A percentile compares a stretch with the other conserved stretches of the same genome.
Conservation (phyloP, 257 asterid species). For the Petunia secreta region DNA sequence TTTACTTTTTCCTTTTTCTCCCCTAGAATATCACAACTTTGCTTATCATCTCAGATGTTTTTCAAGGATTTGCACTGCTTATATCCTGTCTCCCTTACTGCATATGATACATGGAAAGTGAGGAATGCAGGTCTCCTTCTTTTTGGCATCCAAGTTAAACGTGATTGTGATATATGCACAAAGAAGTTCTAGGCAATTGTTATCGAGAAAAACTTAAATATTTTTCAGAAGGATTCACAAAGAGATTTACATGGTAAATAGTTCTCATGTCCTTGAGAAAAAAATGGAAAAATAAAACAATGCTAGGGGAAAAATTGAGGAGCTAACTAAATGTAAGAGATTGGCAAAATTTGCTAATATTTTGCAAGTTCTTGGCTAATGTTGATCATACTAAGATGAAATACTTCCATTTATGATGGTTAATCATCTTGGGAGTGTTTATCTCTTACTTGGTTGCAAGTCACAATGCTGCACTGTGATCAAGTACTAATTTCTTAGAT, state of each 20-base stretch:
- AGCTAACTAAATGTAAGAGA: background rate
- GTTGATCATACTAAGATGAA: background rate
- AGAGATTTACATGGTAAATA: background rate
- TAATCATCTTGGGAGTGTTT: background rate
- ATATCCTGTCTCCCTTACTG: background rate
- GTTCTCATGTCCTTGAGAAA: background rate
- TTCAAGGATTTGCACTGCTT: background rate
- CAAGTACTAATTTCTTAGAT: background rate
- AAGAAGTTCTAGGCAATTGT: background rate
- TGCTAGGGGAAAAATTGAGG: background rate
- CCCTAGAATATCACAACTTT: background rate
- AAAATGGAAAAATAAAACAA: background rate
- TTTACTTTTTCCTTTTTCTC: background rate
- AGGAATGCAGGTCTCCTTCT: constrained; percentile 2
- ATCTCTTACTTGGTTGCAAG: background rate
- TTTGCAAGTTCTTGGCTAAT: background rate
- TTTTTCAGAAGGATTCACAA: too few relatives aligned
- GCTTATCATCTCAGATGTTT: background rate
- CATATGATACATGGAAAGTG: background rate
- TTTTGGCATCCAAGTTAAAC: constrained; percentile 2
- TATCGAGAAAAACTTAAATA: background rate
- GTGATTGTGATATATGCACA: background rate
- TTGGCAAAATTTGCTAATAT: background rate
- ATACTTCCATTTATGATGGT: constrained; percentile 4
- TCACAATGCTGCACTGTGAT: background rate